Conservation (phyloP, 352 stramenopile genomes). For the Blastocystis hominis region DNA sequence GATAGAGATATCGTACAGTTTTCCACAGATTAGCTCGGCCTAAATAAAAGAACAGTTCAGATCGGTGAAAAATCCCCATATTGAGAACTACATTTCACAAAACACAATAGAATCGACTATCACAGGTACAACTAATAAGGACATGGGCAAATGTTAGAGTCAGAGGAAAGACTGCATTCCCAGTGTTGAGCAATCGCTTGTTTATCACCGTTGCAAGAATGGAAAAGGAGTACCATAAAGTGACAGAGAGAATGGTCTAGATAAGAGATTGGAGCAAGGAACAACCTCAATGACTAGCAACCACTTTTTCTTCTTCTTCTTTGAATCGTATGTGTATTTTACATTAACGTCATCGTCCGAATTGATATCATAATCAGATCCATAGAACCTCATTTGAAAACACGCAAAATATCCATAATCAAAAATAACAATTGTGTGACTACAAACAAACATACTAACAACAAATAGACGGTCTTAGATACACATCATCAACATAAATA, state of each 20-base stretch:
- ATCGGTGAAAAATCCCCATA: constrained; percentile 3
- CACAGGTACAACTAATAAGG: not conserved
- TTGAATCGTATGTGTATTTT: not conserved
- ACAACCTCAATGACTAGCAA: not conserved
- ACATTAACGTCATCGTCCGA: not conserved
- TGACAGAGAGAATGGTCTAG: not conserved
- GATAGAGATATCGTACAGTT: constrained; percentile 9
- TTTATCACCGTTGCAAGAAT: not conserved
- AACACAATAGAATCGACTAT: not conserved
- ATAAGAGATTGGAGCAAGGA: not conserved
- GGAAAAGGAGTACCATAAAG: not conserved
- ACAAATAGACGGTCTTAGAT: not conserved
- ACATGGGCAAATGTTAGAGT: constrained; percentile 15
- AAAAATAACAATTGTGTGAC: not conserved
- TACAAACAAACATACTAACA: not conserved
- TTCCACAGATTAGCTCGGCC: not conserved
- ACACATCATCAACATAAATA: not conserved
- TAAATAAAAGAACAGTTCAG: constrained; percentile 16
- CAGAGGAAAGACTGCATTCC: not conserved
- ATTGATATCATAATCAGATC: not conserved
- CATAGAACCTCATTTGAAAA: not conserved
- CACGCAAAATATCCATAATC: not conserved
- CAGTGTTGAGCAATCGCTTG: not conserved
- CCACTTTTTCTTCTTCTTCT: not conserved
- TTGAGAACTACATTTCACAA: constrained; percentile 31